Percentiles rank a stretch among this genome's conserved stretches.
phyloP scores from a whole-genome alignment of 331 rosid species.

The Saraca asoca region DNA sequence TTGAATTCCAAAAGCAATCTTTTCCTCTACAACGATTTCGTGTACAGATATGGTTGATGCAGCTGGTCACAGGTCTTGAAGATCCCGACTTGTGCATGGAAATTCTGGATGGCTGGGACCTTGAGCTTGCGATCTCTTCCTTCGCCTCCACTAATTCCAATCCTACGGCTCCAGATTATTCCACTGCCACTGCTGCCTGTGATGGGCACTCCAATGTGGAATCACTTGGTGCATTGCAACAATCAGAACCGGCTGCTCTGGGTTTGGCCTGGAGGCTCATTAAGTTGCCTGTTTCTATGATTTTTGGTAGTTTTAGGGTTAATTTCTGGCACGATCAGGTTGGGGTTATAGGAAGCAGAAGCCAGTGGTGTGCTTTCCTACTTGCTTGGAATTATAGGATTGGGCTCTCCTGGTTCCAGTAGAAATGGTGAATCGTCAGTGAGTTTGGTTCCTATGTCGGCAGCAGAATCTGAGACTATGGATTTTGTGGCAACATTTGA shows the following conservation, averaged over 20 bases:
- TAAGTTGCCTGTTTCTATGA: constrained; percentile 79
- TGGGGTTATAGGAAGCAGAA: constrained; percentile 91
- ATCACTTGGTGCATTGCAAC: constrained; percentile 13
- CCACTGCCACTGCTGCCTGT: constrained; percentile 16
- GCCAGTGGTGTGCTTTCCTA: constrained; percentile 93
- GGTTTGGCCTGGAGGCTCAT: constrained; percentile 82
- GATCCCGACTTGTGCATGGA: constrained; percentile 86
- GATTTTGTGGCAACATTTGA: constrained; percentile 66
- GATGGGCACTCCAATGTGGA: constrained; percentile 10
- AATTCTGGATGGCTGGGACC: constrained; percentile 93
- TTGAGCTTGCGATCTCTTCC: constrained; percentile 89
- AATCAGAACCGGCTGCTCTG: constrained; percentile 46
- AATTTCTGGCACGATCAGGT: constrained; percentile 77
- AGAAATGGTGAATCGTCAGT: constrained; percentile 45
- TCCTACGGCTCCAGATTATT: constrained; percentile 9
- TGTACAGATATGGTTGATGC: constrained; percentile 63
- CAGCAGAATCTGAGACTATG: constrained; percentile 69
- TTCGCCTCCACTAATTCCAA: constrained; percentile 46
- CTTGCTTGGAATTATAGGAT: constrained; percentile 73
- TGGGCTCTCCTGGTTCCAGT: constrained; percentile 39
- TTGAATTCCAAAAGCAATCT: too few species aligned
- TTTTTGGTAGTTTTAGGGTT: constrained; percentile 83
- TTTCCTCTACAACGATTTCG: not conserved
- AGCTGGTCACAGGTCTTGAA: constrained; percentile 78
- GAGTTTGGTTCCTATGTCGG: constrained; percentile 63